A percentile compares a stretch with the other conserved stretches of the same genome.
These are phyloP conservation scores for Inonotus hispidus DNA, from an alignment of 1,284 basidiomycete species.

Conservation along the genomic window DNA sequence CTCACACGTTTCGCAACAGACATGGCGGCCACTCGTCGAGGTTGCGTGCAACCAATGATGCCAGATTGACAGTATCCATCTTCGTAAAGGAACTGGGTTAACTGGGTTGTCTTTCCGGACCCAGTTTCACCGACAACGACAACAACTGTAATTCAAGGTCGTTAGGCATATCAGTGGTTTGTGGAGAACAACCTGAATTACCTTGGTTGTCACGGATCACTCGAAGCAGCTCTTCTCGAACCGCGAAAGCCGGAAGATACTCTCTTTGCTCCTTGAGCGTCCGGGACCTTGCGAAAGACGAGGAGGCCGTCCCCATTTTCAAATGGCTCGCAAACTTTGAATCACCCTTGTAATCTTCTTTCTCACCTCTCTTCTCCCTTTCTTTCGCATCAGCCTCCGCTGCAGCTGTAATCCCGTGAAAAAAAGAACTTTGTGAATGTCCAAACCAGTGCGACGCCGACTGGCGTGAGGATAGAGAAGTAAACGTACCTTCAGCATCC, in stretches of 20 bases:
- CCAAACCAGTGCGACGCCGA: slow-evolving; percentile 44
- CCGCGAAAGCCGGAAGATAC: slow-evolving; percentile 96
- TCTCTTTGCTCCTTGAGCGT: slow-evolving; percentile 95
- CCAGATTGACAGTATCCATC: slow-evolving; percentile 90
- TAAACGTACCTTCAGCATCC: slow-evolving; percentile 70
- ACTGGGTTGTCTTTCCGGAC: slow-evolving; percentile 92
- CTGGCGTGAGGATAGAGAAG: slow-evolving; percentile 19
- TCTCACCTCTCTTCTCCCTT: slow-evolving; percentile 51
- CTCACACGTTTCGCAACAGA: slow-evolving; percentile 98
- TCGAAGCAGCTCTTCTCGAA: slow-evolving; percentile 89
- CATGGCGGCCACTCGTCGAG: slow-evolving; percentile 97
- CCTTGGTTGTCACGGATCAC: slow-evolving; percentile 95
- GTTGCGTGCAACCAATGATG: slow-evolving; percentile 93
- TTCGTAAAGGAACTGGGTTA: slow-evolving; percentile 90
- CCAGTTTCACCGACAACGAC: slow-evolving; percentile 96
- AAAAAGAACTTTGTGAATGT: slow-evolving; percentile 65
- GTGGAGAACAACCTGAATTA: slow-evolving; percentile 28
- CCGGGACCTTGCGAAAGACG: slow-evolving; percentile 76
- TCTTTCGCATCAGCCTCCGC: slow-evolving; percentile 43
- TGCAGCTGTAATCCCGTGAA: slow-evolving; percentile 37
- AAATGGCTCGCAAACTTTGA: slow-evolving; percentile 95
- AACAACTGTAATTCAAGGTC: slow-evolving; percentile 49
- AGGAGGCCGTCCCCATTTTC: slow-evolving; percentile 73
- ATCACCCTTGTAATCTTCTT: slow-evolving; percentile 84
- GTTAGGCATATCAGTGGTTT: neutral